Base-by-base conservation (phyloP, 2,329 filamentous ascomycete species). In the Parasarocladium wereldwijsianum region DNA sequence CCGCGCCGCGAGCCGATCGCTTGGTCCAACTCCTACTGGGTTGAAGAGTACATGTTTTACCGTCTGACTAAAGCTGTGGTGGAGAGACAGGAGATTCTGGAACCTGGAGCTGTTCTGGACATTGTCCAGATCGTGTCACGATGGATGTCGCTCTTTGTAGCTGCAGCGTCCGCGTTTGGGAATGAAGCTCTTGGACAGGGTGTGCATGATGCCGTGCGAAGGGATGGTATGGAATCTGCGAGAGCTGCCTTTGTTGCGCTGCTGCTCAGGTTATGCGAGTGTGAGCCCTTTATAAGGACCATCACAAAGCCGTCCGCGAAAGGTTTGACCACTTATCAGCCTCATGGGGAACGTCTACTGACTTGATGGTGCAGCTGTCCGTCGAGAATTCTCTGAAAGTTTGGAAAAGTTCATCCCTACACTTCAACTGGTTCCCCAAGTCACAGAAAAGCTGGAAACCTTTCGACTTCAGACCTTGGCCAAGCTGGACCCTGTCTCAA, bases 31-130 rank as follows among this genome's bases (percentile, higher is more conserved):
- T 75, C 70, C 1, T 73, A 69, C 38, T 57, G 57, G 35, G 51
- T 78, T 1, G 90, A 98, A 49, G 93, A 94, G 55, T 76, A 90
- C 29, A 82, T 96, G 54, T 78, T 94, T 45, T 92, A 93, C 51
- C 76, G 86, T 4, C 84, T 98, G 29, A 83, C 84, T 3, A 93
- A 92, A 54, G 80, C 77, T 0, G 85, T 96, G 29, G 78, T 63
- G 2, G 57, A 67, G 27, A 67, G 62, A 0, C 51, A 46, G 1
- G 61, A 58, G 2, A 65, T 72, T 27, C 52, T 47, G 33, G 56
- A 54, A 15, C 43, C 51, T 11, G 47, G 57, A 17, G 60, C 66
- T n/a, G 66, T 63, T 0, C 40, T 72, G 7, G 55, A 62, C 13
- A 47, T 72, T 21, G 57, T 64, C 15, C 51, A 52, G 31, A 48